A percentile compares a stretch with the other conserved stretches of the same genome.
phyloP scores from a whole-genome alignment of 1,139 yeast genomes.

The Taphrina wiesneri region DNA sequence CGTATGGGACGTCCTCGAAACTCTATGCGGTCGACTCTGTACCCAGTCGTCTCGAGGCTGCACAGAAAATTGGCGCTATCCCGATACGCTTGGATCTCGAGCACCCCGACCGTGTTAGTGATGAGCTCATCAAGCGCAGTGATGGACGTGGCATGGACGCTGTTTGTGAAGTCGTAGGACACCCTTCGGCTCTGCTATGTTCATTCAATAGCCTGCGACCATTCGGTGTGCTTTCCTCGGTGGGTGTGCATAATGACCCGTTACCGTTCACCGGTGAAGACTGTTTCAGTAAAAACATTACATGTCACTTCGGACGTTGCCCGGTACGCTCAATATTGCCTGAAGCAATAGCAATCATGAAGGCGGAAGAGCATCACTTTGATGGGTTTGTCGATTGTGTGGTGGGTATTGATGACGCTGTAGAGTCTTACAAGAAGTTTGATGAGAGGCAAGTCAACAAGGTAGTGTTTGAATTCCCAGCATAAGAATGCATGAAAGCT shows the following conservation, averaged over 20 bases:
- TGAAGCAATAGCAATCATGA: constrained; percentile 57
- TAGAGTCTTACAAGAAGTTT: constrained; percentile 55
- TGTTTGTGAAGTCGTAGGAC: constrained; percentile 61
- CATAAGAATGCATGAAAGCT: too few species aligned
- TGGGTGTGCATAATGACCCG: constrained; percentile 64
- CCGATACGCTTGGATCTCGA: constrained; percentile 50
- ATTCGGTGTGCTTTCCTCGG: constrained; percentile 60
- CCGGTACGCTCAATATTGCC: constrained; percentile 61
- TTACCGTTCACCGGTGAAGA: constrained; percentile 62
- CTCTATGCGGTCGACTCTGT: constrained; percentile 58
- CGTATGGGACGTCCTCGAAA: constrained; percentile 34
- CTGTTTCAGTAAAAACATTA: constrained; percentile 59
- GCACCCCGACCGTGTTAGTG: constrained; percentile 42
- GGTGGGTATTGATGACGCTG: constrained; percentile 47
- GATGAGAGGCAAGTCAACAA: constrained; percentile 59
- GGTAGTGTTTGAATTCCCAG: constrained; percentile 50
- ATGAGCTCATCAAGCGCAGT: constrained; percentile 46
- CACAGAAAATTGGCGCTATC: constrained; percentile 53
- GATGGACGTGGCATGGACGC: constrained; percentile 57
- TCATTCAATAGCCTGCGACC: constrained; percentile 60
- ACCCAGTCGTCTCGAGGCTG: constrained; percentile 53
- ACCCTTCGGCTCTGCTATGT: constrained; percentile 53
- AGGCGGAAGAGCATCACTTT: constrained; percentile 51
- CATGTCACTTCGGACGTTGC: constrained; percentile 64
- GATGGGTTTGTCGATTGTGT: constrained; percentile 53